A percentile compares a stretch with the other conserved stretches of the same genome.
phyloP scores from a whole-genome alignment of 2,329 filamentous ascomycete species.

The Botrytis fragariae region DNA sequence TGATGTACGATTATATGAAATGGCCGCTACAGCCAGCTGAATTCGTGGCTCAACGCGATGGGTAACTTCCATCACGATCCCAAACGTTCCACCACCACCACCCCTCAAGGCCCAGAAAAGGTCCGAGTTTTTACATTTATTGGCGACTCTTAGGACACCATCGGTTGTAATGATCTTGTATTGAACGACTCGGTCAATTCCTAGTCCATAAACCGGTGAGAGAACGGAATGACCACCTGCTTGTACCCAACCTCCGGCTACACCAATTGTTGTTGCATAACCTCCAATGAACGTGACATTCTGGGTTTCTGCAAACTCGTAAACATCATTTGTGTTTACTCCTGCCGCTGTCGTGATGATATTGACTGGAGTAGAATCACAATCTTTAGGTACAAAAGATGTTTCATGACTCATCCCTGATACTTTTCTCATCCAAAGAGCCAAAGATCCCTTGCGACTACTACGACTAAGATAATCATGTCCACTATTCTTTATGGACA shows the following conservation, averaged over 20 bases:
- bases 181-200: constrained; percentile 48
- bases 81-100: constrained; percentile 47
- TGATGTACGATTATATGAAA: constrained; percentile 20
- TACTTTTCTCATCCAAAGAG: constrained; percentile 27
- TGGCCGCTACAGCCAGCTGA: constrained; percentile 22
- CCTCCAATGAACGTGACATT: constrained; percentile 34
- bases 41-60: constrained; percentile 24
- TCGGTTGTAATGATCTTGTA: constrained; percentile 49
- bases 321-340: constrained; percentile 30
- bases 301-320: constrained; percentile 32
- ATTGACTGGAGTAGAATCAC: constrained; percentile 23
- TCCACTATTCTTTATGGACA: constrained; percentile 36
- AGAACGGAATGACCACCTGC: constrained; percentile 57
- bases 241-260: constrained; percentile 47
- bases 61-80: constrained; percentile 40
- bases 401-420: constrained; percentile 7
- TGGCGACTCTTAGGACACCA: constrained; percentile 46
- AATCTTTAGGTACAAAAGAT: constrained; percentile 25
- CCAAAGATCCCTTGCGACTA: constrained; percentile 25
- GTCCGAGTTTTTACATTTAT: constrained; percentile 44
- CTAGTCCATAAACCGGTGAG: constrained; percentile 50
- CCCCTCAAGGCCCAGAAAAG: constrained; percentile 52
- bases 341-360: constrained; percentile 33
- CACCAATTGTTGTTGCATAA: constrained; percentile 46
- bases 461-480: constrained; percentile 34